Percentiles rank a stretch among this genome's conserved stretches.
Conservation (phyloP, 2,329 filamentous ascomycete genomes). For the Ceratocystis huliohia region DNA sequence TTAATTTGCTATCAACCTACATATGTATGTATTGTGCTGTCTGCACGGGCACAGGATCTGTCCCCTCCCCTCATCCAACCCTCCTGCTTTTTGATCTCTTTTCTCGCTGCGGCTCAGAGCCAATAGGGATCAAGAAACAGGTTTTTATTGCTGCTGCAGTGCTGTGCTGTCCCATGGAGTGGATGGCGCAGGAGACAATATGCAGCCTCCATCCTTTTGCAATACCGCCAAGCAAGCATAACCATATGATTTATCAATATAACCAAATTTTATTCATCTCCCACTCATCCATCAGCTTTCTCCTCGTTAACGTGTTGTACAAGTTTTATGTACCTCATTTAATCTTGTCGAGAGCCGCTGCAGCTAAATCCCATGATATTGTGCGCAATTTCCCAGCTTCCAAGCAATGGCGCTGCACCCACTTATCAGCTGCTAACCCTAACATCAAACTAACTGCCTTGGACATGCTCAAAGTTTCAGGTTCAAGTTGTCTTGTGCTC, state of each 20-base stretch:
- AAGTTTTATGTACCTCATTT: neutral
- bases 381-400: no score
- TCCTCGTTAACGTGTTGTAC: neutral
- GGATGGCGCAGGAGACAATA: constrained; percentile 8
- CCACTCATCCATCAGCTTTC: neutral
- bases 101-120: neutral
- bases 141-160: constrained; percentile 6
- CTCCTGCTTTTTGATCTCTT: neutral
- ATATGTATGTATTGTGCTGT: no score
- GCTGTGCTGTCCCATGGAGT: neutral
- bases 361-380: no score
- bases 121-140: constrained; percentile 1
- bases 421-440: neutral
- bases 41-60: neutral
- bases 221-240: neutral
- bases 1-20: no score
- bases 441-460: neutral
- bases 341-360: no score
- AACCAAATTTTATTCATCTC: neutral
- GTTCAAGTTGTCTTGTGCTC: neutral
- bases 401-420: no score
- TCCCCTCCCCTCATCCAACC: neutral
- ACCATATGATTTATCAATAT: no score
- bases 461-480: neutral
- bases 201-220: neutral